Percentiles rank a stretch among this genome's conserved stretches.
Conservation (phyloP, 2,329 filamentous ascomycete species). For the Gaeumannomyces tritici region DNA sequence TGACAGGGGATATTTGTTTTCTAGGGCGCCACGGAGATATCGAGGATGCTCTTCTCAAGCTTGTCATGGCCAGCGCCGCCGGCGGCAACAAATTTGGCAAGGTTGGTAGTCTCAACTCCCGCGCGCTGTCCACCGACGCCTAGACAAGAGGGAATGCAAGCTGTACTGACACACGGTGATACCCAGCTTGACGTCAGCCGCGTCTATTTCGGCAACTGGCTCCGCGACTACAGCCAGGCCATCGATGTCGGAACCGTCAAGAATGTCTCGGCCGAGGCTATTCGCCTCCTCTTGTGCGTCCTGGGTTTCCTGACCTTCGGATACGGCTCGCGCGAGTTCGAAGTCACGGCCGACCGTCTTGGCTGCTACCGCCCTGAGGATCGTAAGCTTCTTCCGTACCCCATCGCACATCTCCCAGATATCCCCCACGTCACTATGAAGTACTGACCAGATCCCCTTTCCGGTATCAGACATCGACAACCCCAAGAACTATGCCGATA, state of each 20-base stretch:
- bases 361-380: conserved; percentile 77
- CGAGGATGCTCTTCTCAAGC: conserved; percentile 74
- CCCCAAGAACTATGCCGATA: conserved; percentile 78
- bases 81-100: conserved; percentile 77
- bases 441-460: conserved; percentile 3
- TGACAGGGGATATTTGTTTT: background rate
- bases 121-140: background rate
- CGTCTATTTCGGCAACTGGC: conserved; percentile 95
- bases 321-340: conserved; percentile 75
- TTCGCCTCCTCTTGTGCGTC: conserved; percentile 80
- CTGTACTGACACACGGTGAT: background rate
- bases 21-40: conserved; percentile 81
- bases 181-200: conserved; percentile 50
- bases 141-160: no score
- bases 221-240: conserved; percentile 86
- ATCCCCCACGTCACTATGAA: background rate
- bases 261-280: conserved; percentile 80
- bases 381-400: conserved; percentile 18
- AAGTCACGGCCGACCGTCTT: conserved; percentile 69
- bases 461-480: conserved; percentile 54
- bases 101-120: conserved; percentile 39
- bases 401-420: background rate
- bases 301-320: conserved; percentile 86
- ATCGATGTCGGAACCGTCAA: conserved; percentile 91
- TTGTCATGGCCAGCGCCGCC: conserved; percentile 53